Conservation (phyloP, 176 grass and related monocot species). For the Musa beccarii region DNA sequence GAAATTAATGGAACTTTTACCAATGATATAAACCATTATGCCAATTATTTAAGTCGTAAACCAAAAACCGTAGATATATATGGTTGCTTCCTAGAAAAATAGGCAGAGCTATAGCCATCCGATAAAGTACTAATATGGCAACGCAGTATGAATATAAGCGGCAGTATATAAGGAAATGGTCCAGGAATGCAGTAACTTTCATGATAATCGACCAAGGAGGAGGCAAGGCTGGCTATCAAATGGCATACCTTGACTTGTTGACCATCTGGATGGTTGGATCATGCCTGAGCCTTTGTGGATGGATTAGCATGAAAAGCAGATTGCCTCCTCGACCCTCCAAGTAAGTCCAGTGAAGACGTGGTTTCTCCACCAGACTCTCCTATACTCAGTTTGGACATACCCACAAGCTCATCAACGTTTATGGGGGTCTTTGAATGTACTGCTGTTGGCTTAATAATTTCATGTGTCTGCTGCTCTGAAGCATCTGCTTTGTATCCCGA, state of each 20-base stretch:
- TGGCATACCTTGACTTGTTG: too few relatives aligned
- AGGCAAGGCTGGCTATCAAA: constrained; percentile 23
- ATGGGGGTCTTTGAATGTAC: constrained; percentile 71
- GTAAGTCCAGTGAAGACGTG: constrained; percentile 45
- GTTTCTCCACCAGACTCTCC: constrained; percentile 35
- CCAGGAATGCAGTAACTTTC: too few relatives aligned
- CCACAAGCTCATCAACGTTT: constrained; percentile 81
- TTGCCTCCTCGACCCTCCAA: constrained; percentile 18
- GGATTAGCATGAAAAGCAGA: constrained; percentile 27
- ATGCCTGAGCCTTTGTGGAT: constrained; percentile 63
- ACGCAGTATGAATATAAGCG: too few relatives aligned
- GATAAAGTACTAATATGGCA: too few relatives aligned
- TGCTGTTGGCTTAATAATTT: constrained; percentile 80
- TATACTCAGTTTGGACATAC: constrained; percentile 86
- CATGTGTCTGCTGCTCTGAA: constrained; percentile 50
- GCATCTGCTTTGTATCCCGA: constrained; percentile 39
- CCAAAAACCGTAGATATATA: too few relatives aligned
- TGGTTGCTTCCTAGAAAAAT: too few relatives aligned
- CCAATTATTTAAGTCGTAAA: too few relatives aligned
- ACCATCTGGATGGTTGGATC: constrained; percentile 12
- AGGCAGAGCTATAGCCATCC: too few relatives aligned
- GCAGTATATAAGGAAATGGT: too few relatives aligned
- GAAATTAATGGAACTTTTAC: too few relatives aligned
- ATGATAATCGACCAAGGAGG: neutral
- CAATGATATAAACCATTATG: too few relatives aligned